Percentiles rank a stretch among this genome's conserved stretches.
Conservation (phyloP, 352 stramenopile species). For the Pythium diclinum region DNA sequence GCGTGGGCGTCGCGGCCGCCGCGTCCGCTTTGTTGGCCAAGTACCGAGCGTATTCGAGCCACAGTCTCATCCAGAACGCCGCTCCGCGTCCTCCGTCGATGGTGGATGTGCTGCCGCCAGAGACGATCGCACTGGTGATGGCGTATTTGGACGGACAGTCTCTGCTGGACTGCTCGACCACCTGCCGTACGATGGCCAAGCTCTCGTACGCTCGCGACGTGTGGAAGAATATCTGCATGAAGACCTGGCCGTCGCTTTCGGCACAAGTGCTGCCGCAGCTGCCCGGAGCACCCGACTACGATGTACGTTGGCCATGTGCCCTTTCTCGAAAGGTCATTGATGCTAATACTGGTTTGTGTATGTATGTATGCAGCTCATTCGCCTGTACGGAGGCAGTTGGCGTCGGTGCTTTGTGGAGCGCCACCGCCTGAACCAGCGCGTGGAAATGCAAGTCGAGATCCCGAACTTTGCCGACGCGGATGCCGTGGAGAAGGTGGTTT, state of each 20-base stretch:
- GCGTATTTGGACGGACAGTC: constrained; percentile 52
- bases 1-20: constrained; percentile 30
- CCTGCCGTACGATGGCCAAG: constrained; percentile 41
- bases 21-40: constrained; percentile 35
- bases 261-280: constrained; percentile 62
- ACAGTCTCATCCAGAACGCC: neutral
- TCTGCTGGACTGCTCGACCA: constrained; percentile 44
- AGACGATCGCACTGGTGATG: constrained; percentile 49
- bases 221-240: constrained; percentile 66
- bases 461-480: constrained; percentile 40
- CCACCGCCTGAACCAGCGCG: constrained; percentile 43
- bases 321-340: neutral
- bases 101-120: constrained; percentile 46
- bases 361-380: constrained; percentile 46
- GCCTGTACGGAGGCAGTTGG: constrained; percentile 72
- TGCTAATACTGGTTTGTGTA: constrained; percentile 6
- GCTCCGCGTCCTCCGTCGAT: constrained; percentile 23
- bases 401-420: constrained; percentile 61
- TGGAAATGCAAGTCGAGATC: constrained; percentile 55
- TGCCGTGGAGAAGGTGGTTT: constrained; percentile 66
- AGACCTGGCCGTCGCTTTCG: constrained; percentile 53
- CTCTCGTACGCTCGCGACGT: constrained; percentile 57
- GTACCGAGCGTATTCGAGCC: constrained; percentile 24
- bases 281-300: constrained; percentile 70
- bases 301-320: constrained; percentile 36